Percentiles rank a stretch among this genome's conserved stretches.
phyloP scores from a whole-genome alignment of 2,329 filamentous ascomycete genomes.

The Zopfia rhizophila region DNA sequence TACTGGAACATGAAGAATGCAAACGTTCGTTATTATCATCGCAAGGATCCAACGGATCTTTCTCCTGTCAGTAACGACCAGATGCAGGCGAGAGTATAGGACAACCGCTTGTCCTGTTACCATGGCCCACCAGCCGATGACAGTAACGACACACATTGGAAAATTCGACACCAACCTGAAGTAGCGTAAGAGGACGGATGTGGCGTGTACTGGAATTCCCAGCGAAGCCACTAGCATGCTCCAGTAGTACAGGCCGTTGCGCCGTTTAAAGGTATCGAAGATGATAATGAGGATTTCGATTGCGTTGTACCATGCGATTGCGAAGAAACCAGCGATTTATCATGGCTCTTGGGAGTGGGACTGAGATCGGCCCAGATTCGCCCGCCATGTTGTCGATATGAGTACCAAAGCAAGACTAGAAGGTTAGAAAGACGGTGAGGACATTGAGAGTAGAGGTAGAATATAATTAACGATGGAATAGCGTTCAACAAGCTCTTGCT shows the following conservation, averaged over 20 bases:
- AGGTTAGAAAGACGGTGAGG: no score
- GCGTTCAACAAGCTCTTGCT: no score
- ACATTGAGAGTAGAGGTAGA: no score
- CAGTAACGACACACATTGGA: conserved; percentile 54
- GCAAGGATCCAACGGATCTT: conserved; percentile 60
- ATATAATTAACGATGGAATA: no score
- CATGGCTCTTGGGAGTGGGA: conserved; percentile 15
- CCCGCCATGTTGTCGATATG: no score
- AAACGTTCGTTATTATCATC: conserved; percentile 66
- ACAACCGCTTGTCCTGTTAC: conserved; percentile 70
- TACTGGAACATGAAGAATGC: conserved; percentile 64
- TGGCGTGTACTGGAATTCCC: conserved; percentile 56
- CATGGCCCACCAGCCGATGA: conserved; percentile 69
- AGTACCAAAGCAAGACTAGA: no score
- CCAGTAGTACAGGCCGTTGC: conserved; percentile 60
- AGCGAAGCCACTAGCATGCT: conserved; percentile 55
- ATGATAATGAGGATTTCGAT: conserved; percentile 58
- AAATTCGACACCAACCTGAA: conserved; percentile 50
- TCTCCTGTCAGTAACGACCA: conserved; percentile 62
- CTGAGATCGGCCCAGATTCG: no score
- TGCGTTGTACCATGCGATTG: conserved; percentile 47
- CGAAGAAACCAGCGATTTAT: conserved; percentile 33
- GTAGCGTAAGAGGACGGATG: conserved; percentile 57
- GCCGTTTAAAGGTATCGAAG: conserved; percentile 57
- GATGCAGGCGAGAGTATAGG: conserved; percentile 69